Evolutionary conservation across 1,284 basidiomycete genomes (phyloP), one percentile per base, ranked within the genome.

Genomic region (Rhodotorula sp.): DNA sequence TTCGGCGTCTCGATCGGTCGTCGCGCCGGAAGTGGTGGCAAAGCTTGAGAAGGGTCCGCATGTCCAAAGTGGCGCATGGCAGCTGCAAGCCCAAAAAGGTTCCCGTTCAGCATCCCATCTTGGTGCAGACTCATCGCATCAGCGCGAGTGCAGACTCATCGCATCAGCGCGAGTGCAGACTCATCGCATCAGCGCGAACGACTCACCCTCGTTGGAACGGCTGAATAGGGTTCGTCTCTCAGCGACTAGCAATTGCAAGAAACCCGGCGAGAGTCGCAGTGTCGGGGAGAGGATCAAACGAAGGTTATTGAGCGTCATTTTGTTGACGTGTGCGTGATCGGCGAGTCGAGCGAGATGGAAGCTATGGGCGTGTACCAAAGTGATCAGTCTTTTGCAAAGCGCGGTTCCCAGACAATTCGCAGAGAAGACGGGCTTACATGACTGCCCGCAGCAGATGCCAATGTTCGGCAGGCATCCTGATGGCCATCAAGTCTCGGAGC

Each of bases 251-350:
- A 77, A 44, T 24, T 69, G 62, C 15, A 78, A 61, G 66, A 78
- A 73, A 3, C 71, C 73, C 1, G 77, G 77, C 15, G 63, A 72
- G 8, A 78, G 58, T 12, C 74, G 54, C 14, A 78, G 53, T 2
- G 77, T 78, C 29, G 77, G 77, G 12, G 67, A 70, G 15, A 78
- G 57, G 60, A 78, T 77, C 20, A 78, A 63, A 29, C 71, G 61
- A 17, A 78, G 57, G 49, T 78, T 78, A 10, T 65, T 57, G 20
- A 78, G 67, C 6, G 70, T 73, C 77, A 78, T 78, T 65, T 77
- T 77, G 64, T 73, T 78, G 14, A 57, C 57, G 22, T 48, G 51
- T 3, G 74, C 64, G 56, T 73, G 59, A 2, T 66, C 58, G 24
- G 69, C 60, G 6, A 78, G 60, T 33, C 69, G 61, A 2, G 69